Conservation (phyloP, 768 basidiomycete genomes). For the Scleroderma citrinum region DNA sequence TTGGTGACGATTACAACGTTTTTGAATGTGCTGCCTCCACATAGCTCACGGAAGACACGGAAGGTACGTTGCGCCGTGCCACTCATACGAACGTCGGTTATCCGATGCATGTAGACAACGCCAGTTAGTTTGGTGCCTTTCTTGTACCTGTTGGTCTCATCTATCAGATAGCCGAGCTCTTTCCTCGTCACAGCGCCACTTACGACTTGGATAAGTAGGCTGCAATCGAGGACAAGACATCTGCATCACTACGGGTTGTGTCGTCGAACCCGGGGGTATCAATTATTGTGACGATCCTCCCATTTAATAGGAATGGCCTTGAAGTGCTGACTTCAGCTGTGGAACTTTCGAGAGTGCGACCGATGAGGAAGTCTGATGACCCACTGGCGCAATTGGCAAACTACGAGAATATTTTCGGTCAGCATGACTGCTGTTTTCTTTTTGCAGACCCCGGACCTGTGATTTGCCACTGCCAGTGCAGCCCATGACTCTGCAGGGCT, state of each 20-base stretch:
- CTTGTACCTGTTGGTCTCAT: slow-evolving; percentile 21
- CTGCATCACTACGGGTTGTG: slow-evolving; percentile 36
- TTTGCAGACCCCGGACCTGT: slow-evolving; percentile 2
- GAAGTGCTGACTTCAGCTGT: slow-evolving; percentile 35
- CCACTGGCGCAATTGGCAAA: slow-evolving; percentile 45
- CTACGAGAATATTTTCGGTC: slow-evolving; percentile 16
- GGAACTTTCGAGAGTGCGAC: slow-evolving; percentile 37
- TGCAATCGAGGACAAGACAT: slow-evolving; percentile 40
- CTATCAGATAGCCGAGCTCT: neutral
- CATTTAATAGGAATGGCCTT: slow-evolving; percentile 35
- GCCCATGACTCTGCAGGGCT: slow-evolving; percentile 10
- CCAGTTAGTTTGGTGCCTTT: slow-evolving; percentile 39
- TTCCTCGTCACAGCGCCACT: neutral
- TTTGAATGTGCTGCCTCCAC: slow-evolving; percentile 44
- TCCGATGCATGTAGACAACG: slow-evolving; percentile 52
- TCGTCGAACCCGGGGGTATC: slow-evolving; percentile 56
- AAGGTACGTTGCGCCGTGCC: slow-evolving; percentile 46
- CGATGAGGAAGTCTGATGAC: slow-evolving; percentile 35
- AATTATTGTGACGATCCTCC: slow-evolving; percentile 36
- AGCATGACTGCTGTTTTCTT: neutral
- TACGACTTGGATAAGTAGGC: slow-evolving; percentile 9
- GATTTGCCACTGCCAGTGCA: slow-evolving; percentile 13
- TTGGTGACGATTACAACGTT: slow-evolving; percentile 50
- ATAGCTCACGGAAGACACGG: slow-evolving; percentile 47
- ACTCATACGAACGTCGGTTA: slow-evolving; percentile 44